Percentiles rank a stretch among this genome's conserved stretches.
phyloP scores from a whole-genome alignment of 1,284 basidiomycete genomes.

The Puccinia hordei region DNA sequence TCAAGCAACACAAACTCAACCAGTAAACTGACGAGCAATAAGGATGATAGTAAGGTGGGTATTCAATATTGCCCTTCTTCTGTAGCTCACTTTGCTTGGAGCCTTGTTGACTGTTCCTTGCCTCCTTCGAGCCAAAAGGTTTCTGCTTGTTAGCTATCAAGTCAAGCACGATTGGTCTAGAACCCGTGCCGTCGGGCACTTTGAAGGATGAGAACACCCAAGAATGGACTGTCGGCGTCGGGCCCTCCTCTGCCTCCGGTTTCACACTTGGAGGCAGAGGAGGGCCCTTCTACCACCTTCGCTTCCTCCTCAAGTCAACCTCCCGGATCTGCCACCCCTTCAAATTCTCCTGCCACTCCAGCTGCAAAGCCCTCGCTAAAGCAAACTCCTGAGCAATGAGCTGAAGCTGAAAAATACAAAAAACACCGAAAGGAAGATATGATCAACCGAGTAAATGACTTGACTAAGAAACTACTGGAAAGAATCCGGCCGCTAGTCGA shows the following conservation, averaged over 20 bases:
- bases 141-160: slow-evolving; percentile 33
- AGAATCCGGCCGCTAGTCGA: no score
- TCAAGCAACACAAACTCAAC: no score
- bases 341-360: no score
- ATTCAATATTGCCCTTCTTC: slow-evolving; percentile 71
- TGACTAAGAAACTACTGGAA: no score
- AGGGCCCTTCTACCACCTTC: slow-evolving; percentile 19
- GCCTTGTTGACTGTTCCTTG: not conserved
- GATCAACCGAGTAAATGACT: no score
- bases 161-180: slow-evolving; percentile 26
- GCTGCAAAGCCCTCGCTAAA: no score
- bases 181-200: slow-evolving; percentile 66
- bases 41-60: no score
- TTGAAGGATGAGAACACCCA: slow-evolving; percentile 55
- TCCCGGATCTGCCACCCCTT: no score
- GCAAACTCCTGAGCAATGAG: no score
- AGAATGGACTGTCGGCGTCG: slow-evolving; percentile 58
- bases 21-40: no score
- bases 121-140: not conserved
- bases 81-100: slow-evolving; percentile 1
- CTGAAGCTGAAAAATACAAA: no score
- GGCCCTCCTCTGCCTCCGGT: not conserved
- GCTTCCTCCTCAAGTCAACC: slow-evolving; percentile 21
- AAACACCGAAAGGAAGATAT: no score
- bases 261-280: slow-evolving; percentile 10